Conservation (phyloP, 2,329 filamentous ascomycete genomes). For the Aspergillus sp. region DNA sequence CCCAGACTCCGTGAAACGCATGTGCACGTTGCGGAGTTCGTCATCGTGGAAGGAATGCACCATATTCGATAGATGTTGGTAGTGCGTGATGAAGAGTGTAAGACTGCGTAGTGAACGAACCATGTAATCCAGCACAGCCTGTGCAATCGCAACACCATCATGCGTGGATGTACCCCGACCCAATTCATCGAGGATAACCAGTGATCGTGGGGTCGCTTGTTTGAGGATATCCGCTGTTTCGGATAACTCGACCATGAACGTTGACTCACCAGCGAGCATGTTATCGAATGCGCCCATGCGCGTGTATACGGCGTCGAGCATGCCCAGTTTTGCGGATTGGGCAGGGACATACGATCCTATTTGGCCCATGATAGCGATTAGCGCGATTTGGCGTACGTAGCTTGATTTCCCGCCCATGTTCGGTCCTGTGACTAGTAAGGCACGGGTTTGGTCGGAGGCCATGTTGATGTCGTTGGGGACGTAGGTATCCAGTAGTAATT, state of each 20-base stretch:
- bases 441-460: conserved; percentile 57
- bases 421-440: conserved; percentile 86
- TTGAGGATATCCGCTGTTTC: conserved; percentile 90
- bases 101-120: conserved; percentile 67
- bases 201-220: conserved; percentile 71
- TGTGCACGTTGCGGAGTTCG: conserved; percentile 81
- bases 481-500: conserved; percentile 75
- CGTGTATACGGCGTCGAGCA: conserved; percentile 87
- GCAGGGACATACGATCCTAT: conserved; percentile 93
- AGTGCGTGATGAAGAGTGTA: conserved; percentile 96
- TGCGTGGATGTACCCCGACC: conserved; percentile 91
- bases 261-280: conserved; percentile 87
- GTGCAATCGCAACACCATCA: conserved; percentile 91
- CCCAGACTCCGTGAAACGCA: conserved; percentile 66
- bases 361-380: conserved; percentile 90
- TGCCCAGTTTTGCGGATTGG: conserved; percentile 62
- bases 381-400: conserved; percentile 85
- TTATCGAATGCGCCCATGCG: conserved; percentile 96
- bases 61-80: conserved; percentile 75
- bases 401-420: conserved; percentile 99
- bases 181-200: conserved; percentile 91
- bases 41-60: conserved; percentile 59
- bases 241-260: conserved; percentile 95
- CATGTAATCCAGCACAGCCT: conserved; percentile 81
- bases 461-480: conserved; percentile 83